phyloP scores from a whole-genome alignment of 2,329 filamentous ascomycete genomes.

The Exophiala sideris region DNA sequence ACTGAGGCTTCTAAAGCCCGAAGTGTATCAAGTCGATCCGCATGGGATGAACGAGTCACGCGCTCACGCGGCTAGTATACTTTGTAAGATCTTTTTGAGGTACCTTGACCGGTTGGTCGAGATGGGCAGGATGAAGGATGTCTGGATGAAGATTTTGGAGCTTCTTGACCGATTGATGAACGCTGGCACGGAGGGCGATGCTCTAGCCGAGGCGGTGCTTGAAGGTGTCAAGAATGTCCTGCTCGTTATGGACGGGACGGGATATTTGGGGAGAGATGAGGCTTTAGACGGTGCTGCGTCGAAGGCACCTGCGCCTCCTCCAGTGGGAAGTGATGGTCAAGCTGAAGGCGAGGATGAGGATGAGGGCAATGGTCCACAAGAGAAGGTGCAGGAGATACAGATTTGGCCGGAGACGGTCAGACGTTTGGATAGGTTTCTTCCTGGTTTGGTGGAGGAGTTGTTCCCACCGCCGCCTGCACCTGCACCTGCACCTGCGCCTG shows the following conservation, averaged over 20 bases:
- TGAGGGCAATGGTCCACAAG: conserved; percentile 27
- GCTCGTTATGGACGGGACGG: conserved; percentile 88
- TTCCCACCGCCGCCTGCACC: conserved; percentile 19
- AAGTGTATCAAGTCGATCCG: conserved; percentile 87
- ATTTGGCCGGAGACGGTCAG: conserved; percentile 62
- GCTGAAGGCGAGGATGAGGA: conserved; percentile 34
- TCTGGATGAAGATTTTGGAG: conserved; percentile 84
- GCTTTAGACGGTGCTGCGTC: background rate
- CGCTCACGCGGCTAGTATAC: conserved; percentile 81
- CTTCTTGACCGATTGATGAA: conserved; percentile 97
- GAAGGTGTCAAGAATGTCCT: conserved; percentile 96
- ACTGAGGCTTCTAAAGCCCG: conserved; percentile 80
- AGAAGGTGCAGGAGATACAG: conserved; percentile 49
- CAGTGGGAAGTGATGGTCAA: background rate
- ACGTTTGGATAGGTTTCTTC: conserved; percentile 59
- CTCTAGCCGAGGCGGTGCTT: conserved; percentile 85
- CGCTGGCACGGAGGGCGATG: conserved; percentile 37
- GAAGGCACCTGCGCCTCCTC: background rate
- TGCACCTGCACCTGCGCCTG: too few relatives aligned
- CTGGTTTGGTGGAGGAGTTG: conserved; percentile 48
- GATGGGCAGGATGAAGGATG: conserved; percentile 81
- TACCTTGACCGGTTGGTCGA: conserved; percentile 81
- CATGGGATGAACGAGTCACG: conserved; percentile 93
- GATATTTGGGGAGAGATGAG: conserved; percentile 57
- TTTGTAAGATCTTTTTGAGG: conserved; percentile 94